Evolutionary conservation across 805 yeast genomes (phyloP).

Genomic region (Cyberlindnera xishuangbannaensis): DNA sequence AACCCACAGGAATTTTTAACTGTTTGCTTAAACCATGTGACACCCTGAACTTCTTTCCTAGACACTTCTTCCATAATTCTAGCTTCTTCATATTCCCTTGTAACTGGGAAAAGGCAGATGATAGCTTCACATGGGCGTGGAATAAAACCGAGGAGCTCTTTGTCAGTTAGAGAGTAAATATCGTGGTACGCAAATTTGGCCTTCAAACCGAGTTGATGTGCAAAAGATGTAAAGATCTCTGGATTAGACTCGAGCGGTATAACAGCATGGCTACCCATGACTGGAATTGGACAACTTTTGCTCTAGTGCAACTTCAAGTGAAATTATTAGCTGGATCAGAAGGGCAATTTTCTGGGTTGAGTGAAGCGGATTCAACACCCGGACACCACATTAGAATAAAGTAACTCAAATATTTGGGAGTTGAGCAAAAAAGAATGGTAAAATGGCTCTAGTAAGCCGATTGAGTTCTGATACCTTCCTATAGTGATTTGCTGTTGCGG

Average conservation of each 20-base stretch:
- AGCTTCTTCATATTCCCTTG: constrained; percentile 51
- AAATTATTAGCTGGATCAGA: not conserved
- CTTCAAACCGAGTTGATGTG: constrained; percentile 61
- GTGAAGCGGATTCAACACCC: not conserved
- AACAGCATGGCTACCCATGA: too few relatives aligned
- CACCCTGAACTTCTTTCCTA: constrained; percentile 15
- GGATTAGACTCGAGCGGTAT: constrained; percentile 93
- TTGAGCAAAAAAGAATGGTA: not conserved
- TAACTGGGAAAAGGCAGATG: constrained; percentile 78
- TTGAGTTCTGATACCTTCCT: too few relatives aligned
- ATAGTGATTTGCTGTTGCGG: too few relatives aligned
- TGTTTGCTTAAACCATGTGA: constrained; percentile 81
- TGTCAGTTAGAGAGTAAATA: constrained; percentile 78
- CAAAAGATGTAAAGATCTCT: constrained; percentile 65
- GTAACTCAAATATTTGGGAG: not conserved
- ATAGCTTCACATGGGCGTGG: constrained; percentile 79
- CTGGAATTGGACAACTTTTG: too few relatives aligned
- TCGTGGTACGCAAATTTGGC: constrained; percentile 63
- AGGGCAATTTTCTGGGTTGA: not conserved
- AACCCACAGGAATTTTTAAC: constrained; percentile 90
- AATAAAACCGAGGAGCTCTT: constrained; percentile 69
- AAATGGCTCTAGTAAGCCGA: not conserved
- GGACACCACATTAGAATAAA: not conserved
- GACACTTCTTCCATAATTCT: constrained; percentile 35
- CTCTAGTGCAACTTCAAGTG: not conserved